These are phyloP conservation scores for Russula emetica DNA, from an alignment of 768 basidiomycete genomes.

Conservation along the genomic window DNA sequence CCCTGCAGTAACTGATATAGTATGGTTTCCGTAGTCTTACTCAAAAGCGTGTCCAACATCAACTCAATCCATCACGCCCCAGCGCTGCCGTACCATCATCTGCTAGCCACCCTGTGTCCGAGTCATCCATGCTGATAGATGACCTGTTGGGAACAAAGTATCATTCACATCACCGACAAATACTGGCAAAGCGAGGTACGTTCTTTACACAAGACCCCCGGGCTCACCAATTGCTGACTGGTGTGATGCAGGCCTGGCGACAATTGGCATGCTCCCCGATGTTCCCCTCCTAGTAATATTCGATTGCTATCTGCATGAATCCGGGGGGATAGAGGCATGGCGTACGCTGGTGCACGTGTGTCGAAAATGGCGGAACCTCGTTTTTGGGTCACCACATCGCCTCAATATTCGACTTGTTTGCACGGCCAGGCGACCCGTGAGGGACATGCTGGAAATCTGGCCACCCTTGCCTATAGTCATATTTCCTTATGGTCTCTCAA, in stretches of 20 bases:
- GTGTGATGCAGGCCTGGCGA: background rate
- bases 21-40: no score
- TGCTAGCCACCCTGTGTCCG: no score
- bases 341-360: background rate
- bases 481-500: background rate
- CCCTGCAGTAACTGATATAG: no score
- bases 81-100: no score
- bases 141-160: no score
- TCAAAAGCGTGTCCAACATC: no score
- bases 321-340: background rate
- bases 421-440: background rate
- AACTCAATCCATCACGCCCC: no score
- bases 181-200: background rate
- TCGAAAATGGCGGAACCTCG: background rate
- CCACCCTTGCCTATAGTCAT: constrained; percentile 1
- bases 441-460: background rate
- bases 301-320: background rate
- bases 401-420: background rate
- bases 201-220: background rate
- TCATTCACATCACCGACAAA: no score
- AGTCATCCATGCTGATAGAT: no score
- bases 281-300: constrained; percentile 7
- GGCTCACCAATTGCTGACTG: background rate
- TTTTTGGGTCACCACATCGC: background rate
- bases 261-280: background rate